Conservation (phyloP, 306 rosid species). For the Chamaecrista fasciculata region DNA sequence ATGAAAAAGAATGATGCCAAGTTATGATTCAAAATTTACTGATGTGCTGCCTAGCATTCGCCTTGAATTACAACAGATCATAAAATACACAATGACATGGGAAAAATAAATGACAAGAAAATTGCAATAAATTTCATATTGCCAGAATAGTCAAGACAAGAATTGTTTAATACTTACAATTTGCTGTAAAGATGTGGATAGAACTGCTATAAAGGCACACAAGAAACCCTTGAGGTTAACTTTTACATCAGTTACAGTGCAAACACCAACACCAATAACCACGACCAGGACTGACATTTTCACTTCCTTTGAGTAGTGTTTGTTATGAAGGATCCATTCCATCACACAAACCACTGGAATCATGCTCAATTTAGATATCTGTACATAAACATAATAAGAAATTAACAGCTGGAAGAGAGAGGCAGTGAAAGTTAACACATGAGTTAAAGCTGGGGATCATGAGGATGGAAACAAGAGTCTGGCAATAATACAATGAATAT, state of each 20-base stretch:
- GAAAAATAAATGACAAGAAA: constrained; percentile 12
- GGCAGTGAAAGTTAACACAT: constrained; percentile 17
- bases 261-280: constrained; percentile 87
- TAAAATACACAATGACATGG: constrained; percentile 15
- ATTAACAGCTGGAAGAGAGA: constrained; percentile 1
- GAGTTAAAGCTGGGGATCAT: neutral
- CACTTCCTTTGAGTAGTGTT: constrained; percentile 78
- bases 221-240: constrained; percentile 80
- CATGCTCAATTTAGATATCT: constrained; percentile 97
- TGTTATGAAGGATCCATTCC: constrained; percentile 91
- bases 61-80: constrained; percentile 14
- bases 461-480: neutral
- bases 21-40: constrained; percentile 16
- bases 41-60: constrained; percentile 10
- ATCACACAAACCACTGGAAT: constrained; percentile 94
- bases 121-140: constrained; percentile 4
- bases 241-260: constrained; percentile 91
- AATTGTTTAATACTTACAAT: constrained; percentile 57
- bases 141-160: constrained; percentile 7
- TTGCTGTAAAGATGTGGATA: constrained; percentile 91
- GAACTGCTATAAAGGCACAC: constrained; percentile 70
- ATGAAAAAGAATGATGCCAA: neutral
- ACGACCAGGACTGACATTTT: constrained; percentile 74
- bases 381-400: constrained; percentile 16
- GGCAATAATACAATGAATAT: neutral